phyloP scores from a whole-genome alignment of 139 green algal species.

The Chlamydomonas incerta region DNA sequence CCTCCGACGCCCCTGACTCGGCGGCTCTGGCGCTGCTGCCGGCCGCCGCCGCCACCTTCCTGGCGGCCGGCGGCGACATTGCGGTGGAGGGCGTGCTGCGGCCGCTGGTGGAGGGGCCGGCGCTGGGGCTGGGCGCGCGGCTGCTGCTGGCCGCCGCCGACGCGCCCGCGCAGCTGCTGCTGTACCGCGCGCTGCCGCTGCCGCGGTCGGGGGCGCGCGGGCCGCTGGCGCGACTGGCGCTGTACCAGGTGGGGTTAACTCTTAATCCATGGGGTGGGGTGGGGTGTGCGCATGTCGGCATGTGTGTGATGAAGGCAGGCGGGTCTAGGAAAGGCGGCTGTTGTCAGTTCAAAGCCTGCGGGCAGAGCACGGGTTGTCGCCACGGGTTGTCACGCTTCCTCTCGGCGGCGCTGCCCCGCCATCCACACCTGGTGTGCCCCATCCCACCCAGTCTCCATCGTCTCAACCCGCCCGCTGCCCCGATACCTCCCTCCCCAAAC shows the following conservation, averaged over 20 bases:
- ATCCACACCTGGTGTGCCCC: too few species aligned
- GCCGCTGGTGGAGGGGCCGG: constrained; percentile 11
- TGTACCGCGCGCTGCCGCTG: neutral
- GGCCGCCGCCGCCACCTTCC: neutral
- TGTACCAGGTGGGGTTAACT: constrained; percentile 26
- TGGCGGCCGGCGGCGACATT: constrained; percentile 15
- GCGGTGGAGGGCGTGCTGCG: constrained; percentile 11
- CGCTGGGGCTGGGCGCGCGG: neutral
- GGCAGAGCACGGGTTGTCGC: neutral
- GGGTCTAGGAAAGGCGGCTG: too few species aligned
- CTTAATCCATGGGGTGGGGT: neutral
- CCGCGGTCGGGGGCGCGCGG: neutral
- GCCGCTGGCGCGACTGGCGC: neutral
- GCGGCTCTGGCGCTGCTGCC: neutral
- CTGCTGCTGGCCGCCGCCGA: constrained; percentile 21
- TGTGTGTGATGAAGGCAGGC: too few species aligned
- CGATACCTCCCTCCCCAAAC: too few species aligned
- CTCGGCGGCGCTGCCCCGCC: neutral
- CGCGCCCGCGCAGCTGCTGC: constrained; percentile 3
- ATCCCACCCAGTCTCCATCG: too few species aligned
- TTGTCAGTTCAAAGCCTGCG: neutral
- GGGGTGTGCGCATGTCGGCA: too few species aligned
- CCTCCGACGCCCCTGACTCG: neutral
- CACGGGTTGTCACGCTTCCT: neutral
- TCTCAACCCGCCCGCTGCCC: too few species aligned